phyloP scores from a whole-genome alignment of 2,329 filamentous ascomycete species.

The Fusarium abutilonis region DNA sequence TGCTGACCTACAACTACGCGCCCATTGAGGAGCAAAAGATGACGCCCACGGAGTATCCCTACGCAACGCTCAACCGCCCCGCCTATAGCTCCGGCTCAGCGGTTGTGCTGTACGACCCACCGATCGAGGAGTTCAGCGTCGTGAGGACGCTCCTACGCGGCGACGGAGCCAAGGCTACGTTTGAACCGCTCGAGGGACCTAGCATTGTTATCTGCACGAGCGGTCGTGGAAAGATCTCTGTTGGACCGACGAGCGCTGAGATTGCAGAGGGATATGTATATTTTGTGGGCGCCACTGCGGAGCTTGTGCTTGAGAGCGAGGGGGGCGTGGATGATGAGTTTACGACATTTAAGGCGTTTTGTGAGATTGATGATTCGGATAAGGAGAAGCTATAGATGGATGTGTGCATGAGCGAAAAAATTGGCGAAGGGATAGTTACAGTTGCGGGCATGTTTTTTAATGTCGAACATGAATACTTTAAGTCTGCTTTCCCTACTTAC shows the following conservation, averaged over 20 bases:
- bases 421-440: background rate
- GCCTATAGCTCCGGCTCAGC: constrained; percentile 82
- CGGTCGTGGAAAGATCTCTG: constrained; percentile 83
- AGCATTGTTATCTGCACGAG: constrained; percentile 92
- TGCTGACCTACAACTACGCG: constrained; percentile 95
- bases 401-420: constrained; percentile 7
- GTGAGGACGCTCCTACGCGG: constrained; percentile 79
- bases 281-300: constrained; percentile 88
- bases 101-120: constrained; percentile 86
- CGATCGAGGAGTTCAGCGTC: constrained; percentile 95
- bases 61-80: constrained; percentile 80
- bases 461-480: background rate
- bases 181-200: constrained; percentile 86
- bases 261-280: constrained; percentile 78
- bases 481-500: too few species aligned
- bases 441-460: constrained; percentile 13
- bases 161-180: constrained; percentile 81
- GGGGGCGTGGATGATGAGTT: constrained; percentile 73
- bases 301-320: constrained; percentile 78
- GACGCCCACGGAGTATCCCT: constrained; percentile 84
- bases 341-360: constrained; percentile 93
- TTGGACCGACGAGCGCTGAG: constrained; percentile 82
- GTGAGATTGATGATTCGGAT: constrained; percentile 72
- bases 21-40: constrained; percentile 97
- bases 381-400: constrained; percentile 42